Evolutionary conservation across 2,329 filamentous ascomycete genomes (phyloP), one percentile per base, ranked within the genome.

Genomic region (Acephala macrosclerotiorum): DNA sequence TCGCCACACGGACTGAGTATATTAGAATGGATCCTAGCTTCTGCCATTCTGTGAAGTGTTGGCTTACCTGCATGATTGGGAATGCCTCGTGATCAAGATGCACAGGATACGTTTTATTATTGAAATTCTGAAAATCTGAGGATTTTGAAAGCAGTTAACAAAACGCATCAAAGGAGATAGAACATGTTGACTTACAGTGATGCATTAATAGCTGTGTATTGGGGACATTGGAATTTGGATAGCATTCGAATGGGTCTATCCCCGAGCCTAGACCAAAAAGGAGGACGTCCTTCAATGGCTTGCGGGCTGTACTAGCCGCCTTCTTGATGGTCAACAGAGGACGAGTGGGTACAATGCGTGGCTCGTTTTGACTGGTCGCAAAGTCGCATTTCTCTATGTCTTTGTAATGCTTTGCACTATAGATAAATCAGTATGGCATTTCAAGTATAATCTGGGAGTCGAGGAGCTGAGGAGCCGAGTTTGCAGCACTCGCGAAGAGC

Each of bases 331-430:
- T 22, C 2, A 18, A 40, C 29, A 38, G 60, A 22, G 60, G 47
- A 20, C 40, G 60, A 2, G 29, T 12, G 7, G 29, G n/a, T 9
- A 51, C 22, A 14, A 26, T 26, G 22, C 29, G 22, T 12, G 20
- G 25, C 9, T 8, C 22, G 12, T 26, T 51, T 12, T 56, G 8
- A 3, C 18, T 33, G n/a, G 40, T 9, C 8, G 53, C 26, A 58
- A 61, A 65, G 35, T 65, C 58, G 11, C 59, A 65, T 25, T 55
- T 61, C 22, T 58, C 63, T 1, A 59, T 29, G 20, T 65, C 58
- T 12, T 47, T 42, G 33, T 61, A 65, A 38, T 65, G 59, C 22
- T 42, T 57, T 8, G 26, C 35, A 29, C n/a, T n/a, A n/a, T n/a
- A n/a, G n/a, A n/a, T n/a, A n/a, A n/a, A n/a, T n/a, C n/a, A n/a